Conservation (phyloP, 371 early-diverging fungal species). For the Mortierella sp. region DNA sequence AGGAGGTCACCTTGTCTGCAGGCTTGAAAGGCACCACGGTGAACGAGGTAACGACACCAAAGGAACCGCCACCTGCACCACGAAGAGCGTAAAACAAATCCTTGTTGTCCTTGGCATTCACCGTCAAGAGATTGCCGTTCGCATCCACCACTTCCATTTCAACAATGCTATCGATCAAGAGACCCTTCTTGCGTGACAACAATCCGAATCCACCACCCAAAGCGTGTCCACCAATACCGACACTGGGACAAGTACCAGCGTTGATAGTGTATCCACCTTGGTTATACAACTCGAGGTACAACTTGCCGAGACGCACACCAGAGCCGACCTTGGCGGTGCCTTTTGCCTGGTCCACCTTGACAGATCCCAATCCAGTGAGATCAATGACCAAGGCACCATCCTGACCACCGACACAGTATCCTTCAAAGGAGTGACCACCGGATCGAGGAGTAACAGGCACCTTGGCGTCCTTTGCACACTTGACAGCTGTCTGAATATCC, state of each 20-base stretch:
- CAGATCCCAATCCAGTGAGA: slow-evolving; percentile 28
- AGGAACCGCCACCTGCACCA: slow-evolving; percentile 67
- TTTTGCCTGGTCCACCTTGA: slow-evolving; percentile 13
- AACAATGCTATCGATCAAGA: slow-evolving; percentile 62
- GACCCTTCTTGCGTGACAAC: slow-evolving; percentile 54
- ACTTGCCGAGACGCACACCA: slow-evolving; percentile 53
- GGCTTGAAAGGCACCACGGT: slow-evolving; percentile 46
- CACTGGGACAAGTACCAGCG: slow-evolving; percentile 56
- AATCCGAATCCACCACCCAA: slow-evolving; percentile 58
- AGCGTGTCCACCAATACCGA: slow-evolving; percentile 56
- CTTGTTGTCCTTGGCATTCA: slow-evolving; percentile 46
- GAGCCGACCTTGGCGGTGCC: slow-evolving; percentile 45
- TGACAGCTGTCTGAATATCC: slow-evolving; percentile 52
- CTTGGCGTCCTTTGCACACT: slow-evolving; percentile 39
- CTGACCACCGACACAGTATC: slow-evolving; percentile 49
- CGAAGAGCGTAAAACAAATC: slow-evolving; percentile 73
- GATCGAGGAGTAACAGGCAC: slow-evolving; percentile 44
- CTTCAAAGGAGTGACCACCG: slow-evolving; percentile 71
- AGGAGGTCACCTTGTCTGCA: slow-evolving; percentile 30
- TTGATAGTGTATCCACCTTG: slow-evolving; percentile 50
- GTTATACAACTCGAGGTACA: slow-evolving; percentile 47
- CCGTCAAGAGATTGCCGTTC: slow-evolving; percentile 59
- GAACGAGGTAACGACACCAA: slow-evolving; percentile 64
- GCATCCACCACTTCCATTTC: slow-evolving; percentile 61
- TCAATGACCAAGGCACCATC: slow-evolving; percentile 54